A percentile compares a stretch with the other conserved stretches of the same genome.
Evolutionary conservation across 495 filamentous ascomycete genomes (phyloP).

Genomic region (Lophiostoma macrostomum): DNA sequence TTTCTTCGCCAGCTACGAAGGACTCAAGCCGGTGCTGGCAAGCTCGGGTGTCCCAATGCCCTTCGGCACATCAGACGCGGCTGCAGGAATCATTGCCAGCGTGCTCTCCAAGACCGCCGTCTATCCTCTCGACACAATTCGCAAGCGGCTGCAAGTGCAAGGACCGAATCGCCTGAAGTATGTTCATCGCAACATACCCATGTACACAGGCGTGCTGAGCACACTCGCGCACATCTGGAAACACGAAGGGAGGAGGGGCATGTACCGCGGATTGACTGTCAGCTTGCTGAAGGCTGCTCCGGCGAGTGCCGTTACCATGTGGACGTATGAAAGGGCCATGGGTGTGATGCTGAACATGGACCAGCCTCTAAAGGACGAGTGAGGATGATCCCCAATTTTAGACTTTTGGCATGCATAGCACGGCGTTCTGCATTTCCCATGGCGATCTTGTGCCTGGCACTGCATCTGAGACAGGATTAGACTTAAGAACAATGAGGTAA

Average conservation of each 20-base stretch:
- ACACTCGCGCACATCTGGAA: conserved; percentile 65
- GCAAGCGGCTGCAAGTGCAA: conserved; percentile 94
- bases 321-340: conserved; percentile 81
- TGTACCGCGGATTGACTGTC: conserved; percentile 86
- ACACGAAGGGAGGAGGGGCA: conserved; percentile 70
- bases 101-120: conserved; percentile 82
- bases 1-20: conserved; percentile 89
- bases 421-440: neutral
- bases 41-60: conserved; percentile 31
- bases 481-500: neutral
- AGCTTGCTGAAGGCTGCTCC: conserved; percentile 92
- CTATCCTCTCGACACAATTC: conserved; percentile 89
- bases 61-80: conserved; percentile 74
- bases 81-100: conserved; percentile 73
- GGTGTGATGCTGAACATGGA: conserved; percentile 22
- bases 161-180: conserved; percentile 77
- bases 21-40: conserved; percentile 56
- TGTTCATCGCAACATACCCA: conserved; percentile 83
- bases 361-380: neutral
- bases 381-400: neutral
- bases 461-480: conserved; percentile 1
- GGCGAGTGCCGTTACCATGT: conserved; percentile 94
- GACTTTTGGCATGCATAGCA: conserved; percentile 6
- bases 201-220: conserved; percentile 59
- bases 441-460: neutral